These are phyloP conservation scores for Ophiocordyceps sinensis DNA, from an alignment of 2,329 filamentous ascomycete species.

Conservation along the genomic window DNA sequence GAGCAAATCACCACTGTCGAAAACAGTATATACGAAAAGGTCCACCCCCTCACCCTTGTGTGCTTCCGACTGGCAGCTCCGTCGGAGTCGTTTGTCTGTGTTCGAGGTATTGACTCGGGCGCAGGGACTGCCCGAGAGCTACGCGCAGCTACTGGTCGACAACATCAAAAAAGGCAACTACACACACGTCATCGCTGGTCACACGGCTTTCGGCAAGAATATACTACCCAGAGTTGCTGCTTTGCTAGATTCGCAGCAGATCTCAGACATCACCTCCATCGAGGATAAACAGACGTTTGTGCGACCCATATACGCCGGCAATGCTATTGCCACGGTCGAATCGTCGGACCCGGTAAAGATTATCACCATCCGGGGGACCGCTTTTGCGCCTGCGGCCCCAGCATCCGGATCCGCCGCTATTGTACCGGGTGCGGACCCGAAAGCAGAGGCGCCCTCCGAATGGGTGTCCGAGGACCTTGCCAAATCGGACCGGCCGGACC, in stretches of 20 bases:
- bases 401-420: slow-evolving; percentile 62
- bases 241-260: slow-evolving; percentile 79
- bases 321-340: slow-evolving; percentile 92
- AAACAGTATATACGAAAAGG: slow-evolving; percentile 85
- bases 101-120: not conserved
- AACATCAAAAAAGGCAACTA: slow-evolving; percentile 95
- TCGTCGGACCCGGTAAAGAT: slow-evolving; percentile 76
- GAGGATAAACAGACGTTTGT: slow-evolving; percentile 90
- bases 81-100: not conserved
- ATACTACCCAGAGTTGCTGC: slow-evolving; percentile 84
- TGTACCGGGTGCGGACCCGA: slow-evolving; percentile 74
- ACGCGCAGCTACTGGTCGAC: slow-evolving; percentile 79
- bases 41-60: slow-evolving; percentile 18
- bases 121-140: slow-evolving; percentile 84
- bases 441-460: slow-evolving; percentile 56
- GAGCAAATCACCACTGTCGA: slow-evolving; percentile 87
- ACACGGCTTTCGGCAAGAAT: slow-evolving; percentile 95
- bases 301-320: slow-evolving; percentile 92
- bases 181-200: slow-evolving; percentile 79
- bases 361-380: slow-evolving; percentile 83
- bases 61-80: not conserved
- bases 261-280: slow-evolving; percentile 81
- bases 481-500: slow-evolving; percentile 86
- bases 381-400: slow-evolving; percentile 63
- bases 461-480: slow-evolving; percentile 91